These are phyloP conservation scores for Annulohypoxylon truncatum DNA, from an alignment of 2,329 filamentous ascomycete species.

Conservation along the genomic window DNA sequence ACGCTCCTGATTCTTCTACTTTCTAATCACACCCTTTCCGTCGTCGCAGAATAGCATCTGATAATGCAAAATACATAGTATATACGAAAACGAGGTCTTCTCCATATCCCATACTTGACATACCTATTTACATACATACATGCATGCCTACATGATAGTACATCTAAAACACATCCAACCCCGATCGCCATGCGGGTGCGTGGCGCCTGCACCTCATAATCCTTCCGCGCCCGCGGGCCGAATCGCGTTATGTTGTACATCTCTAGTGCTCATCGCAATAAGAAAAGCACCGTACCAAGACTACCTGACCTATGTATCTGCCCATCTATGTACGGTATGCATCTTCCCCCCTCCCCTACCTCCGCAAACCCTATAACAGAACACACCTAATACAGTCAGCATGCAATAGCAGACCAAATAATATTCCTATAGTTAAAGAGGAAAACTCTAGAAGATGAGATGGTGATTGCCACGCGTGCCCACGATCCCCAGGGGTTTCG, in stretches of 20 bases:
- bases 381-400: conserved; percentile 12
- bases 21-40: conserved; percentile 16
- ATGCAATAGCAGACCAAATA: not conserved
- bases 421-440: too few relatives aligned
- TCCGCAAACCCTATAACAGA: not conserved
- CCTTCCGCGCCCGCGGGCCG: conserved; percentile 36
- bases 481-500: conserved; percentile 12
- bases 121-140: too few relatives aligned
- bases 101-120: not conserved
- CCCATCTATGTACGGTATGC: not conserved
- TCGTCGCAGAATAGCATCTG: conserved; percentile 2
- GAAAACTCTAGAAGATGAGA: not conserved
- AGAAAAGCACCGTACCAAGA: not conserved
- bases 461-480: conserved; percentile 12
- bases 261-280: not conserved
- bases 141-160: not conserved
- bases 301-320: not conserved
- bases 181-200: conserved; percentile 1
- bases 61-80: not conserved
- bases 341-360: not conserved
- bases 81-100: not conserved
- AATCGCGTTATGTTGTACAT: conserved; percentile 36
- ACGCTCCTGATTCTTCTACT: not conserved
- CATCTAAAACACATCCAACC: conserved; percentile 1
- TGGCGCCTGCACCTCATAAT: conserved; percentile 32